Conservation (phyloP, 306 rosid genomes). For the Castanopsis chinensis region DNA sequence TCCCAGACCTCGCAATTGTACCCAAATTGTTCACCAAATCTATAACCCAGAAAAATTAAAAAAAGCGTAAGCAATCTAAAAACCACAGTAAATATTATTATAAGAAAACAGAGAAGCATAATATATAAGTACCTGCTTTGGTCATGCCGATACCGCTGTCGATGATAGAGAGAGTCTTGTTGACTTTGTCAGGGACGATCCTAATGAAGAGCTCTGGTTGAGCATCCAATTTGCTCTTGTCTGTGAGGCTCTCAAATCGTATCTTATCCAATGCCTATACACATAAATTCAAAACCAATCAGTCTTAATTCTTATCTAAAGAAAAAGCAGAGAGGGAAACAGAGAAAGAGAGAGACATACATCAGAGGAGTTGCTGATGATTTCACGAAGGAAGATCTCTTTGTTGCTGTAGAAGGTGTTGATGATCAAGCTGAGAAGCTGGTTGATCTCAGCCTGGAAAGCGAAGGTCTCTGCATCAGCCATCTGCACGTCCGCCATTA, state of each 20-base stretch:
- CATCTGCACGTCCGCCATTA: slow-evolving; percentile 52
- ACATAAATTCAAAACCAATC: too few relatives aligned
- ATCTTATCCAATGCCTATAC: slow-evolving; percentile 66
- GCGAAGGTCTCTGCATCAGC: slow-evolving; percentile 68
- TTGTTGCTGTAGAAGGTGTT: slow-evolving; percentile 71
- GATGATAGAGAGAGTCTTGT: slow-evolving; percentile 57
- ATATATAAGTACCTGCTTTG: slow-evolving; percentile 50
- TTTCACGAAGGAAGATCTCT: slow-evolving; percentile 73
- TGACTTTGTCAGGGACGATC: slow-evolving; percentile 58
- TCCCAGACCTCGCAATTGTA: slow-evolving; percentile 70
- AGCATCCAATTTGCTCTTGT: slow-evolving; percentile 60
- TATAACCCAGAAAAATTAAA: background rate
- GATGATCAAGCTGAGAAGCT: slow-evolving; percentile 66
- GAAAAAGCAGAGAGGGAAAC: too few relatives aligned
- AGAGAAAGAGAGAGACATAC: slow-evolving; percentile 18
- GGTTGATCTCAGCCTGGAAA: slow-evolving; percentile 69
- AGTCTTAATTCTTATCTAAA: too few relatives aligned
- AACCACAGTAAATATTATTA: too few relatives aligned
- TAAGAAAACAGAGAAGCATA: background rate
- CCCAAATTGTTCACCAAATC: slow-evolving; percentile 81
- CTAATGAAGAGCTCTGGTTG: slow-evolving; percentile 73
- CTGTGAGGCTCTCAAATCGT: slow-evolving; percentile 53
- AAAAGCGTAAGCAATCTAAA: too few relatives aligned
- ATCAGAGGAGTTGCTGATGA: slow-evolving; percentile 62
- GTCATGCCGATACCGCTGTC: slow-evolving; percentile 79